phyloP scores from a whole-genome alignment of 495 filamentous ascomycete genomes.

The Talaromyces stipitatus region DNA sequence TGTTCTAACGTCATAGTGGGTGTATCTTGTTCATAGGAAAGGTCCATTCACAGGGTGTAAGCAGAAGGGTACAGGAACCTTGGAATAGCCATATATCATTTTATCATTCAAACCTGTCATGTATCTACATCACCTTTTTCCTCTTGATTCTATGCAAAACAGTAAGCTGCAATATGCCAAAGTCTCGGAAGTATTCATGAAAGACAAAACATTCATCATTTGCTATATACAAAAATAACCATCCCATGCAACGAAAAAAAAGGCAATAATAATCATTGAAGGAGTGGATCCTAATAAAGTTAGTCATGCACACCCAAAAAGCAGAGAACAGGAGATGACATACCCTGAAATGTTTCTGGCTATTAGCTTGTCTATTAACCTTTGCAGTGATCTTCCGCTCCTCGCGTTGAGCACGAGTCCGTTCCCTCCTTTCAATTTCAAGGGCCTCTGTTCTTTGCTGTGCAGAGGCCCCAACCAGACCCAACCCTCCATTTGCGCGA shows the following conservation, averaged over 20 bases:
- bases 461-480: conserved; percentile 69
- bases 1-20: not conserved
- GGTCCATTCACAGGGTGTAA: no score
- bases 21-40: no score
- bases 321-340: conserved; percentile 14
- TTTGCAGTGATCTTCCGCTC: conserved; percentile 53
- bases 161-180: no score
- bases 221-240: not conserved
- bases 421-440: conserved; percentile 57
- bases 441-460: conserved; percentile 59
- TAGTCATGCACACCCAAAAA: conserved; percentile 9
- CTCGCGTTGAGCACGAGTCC: conserved; percentile 52
- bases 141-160: no score
- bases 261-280: conserved; percentile 26
- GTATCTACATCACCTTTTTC: not conserved
- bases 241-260: not conserved
- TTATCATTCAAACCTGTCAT: not conserved
- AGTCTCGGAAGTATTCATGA: no score
- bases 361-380: conserved; percentile 56
- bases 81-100: not conserved
- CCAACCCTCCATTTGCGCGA: conserved; percentile 63
- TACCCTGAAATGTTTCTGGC: conserved; percentile 72
- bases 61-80: no score
- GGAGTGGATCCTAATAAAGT: conserved; percentile 32
- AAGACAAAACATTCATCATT: not conserved